Base-by-base conservation (phyloP, 768 basidiomycete species). In the Lentinula guzmanii region DNA sequence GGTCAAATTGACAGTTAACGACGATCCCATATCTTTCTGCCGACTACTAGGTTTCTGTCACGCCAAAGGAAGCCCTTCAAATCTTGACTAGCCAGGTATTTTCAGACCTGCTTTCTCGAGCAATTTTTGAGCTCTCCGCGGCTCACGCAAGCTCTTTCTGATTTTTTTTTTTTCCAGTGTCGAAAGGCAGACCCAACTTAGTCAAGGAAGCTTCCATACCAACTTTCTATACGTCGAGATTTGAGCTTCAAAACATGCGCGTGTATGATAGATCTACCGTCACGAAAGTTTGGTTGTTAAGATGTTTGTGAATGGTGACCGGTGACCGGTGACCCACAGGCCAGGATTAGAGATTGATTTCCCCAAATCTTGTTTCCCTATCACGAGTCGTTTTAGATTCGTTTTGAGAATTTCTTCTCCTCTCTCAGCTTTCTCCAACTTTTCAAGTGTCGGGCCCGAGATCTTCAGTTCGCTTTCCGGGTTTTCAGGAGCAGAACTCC, bases 31-130 rank as follows among this genome's bases (percentile, higher is more conserved):
- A 11, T 55, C 58, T 50, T 58, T 63, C 59, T 58, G 66, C 18
- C 35, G 37, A 67, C 75, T 70, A 66, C 69, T 77, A 75, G 72
- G 64, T 74, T 77, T 70, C 72, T 81, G 81, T 81, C 81, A 79
- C 75, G 80, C 75, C 79, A 81, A 68, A 66, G 7, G 71, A 74
- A 73, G 71, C 54, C 35, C 46, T 45, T 43, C 46, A 48, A n/a
- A 39, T 28, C 35, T 5, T 16, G 35, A 56, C n/a, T 52, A 52
- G 24, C 53, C 9, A 18, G 46, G 46, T 43, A 43, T n/a, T 43
- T 43, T 43, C 15, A n/a, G 4, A 15, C 42, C 28, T 28, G 28
- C 28, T 28, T 28, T 28, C 28, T 28, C 28, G 28, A 28, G 28
- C 3, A 28, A 28, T 3, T 43, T 43, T n/a, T 5, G 42, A n/a